Conservation (phyloP, 805 yeast species). For the Trichomonascus vanleenenianus region DNA sequence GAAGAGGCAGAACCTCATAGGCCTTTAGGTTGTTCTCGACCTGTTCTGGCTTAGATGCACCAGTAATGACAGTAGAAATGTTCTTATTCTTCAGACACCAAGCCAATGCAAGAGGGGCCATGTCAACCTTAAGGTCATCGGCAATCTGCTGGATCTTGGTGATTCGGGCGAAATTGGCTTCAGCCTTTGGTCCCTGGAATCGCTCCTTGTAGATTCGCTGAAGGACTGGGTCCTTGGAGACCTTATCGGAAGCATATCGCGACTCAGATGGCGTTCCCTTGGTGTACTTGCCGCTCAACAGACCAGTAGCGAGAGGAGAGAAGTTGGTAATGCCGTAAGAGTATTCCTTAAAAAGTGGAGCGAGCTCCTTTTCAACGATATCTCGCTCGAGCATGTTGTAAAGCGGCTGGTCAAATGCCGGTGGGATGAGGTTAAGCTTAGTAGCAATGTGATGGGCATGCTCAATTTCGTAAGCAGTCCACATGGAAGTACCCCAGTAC, state of each 20-base stretch:
- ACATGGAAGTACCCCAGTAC: conserved; percentile 30
- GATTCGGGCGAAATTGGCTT: conserved; percentile 21
- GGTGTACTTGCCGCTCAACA: conserved; percentile 29
- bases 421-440: conserved; percentile 25
- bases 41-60: conserved; percentile 26
- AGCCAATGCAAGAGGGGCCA: conserved; percentile 28
- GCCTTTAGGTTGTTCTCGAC: conserved; percentile 25
- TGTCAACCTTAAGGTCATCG: conserved; percentile 20
- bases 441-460: conserved; percentile 29
- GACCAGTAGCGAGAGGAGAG: conserved; percentile 28
- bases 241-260: conserved; percentile 6
- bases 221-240: conserved; percentile 9
- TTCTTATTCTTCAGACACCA: conserved; percentile 26
- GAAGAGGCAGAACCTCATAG: conserved; percentile 21
- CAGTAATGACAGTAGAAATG: conserved; percentile 26
- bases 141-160: conserved; percentile 21
- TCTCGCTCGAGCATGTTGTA: conserved; percentile 24
- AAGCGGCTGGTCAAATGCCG: conserved; percentile 27
- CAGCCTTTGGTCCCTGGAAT: conserved; percentile 21
- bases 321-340: conserved; percentile 28
- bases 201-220: conserved; percentile 7
- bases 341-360: conserved; percentile 24
- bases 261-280: conserved; percentile 13
- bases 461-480: conserved; percentile 29
- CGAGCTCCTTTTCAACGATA: conserved; percentile 24